Base-by-base conservation (phyloP, 176 grass and related monocot species). In the Rhynchospora tenuis region DNA sequence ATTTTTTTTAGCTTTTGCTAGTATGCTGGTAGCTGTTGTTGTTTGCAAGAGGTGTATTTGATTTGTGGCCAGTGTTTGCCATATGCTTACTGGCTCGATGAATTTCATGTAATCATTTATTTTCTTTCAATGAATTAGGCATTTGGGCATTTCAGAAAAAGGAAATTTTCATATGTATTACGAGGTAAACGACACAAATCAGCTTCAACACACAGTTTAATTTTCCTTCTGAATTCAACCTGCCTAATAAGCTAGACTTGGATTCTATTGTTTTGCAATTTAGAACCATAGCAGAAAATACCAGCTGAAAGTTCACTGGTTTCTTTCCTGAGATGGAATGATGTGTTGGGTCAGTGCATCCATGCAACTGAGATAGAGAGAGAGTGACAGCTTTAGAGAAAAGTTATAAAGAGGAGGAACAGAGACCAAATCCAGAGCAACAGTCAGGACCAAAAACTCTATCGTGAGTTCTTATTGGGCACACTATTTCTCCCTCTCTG, bases 311-410 rank as follows among this genome's bases (percentile, higher is more conserved):
- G 80, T 61, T 81, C 54, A 64, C 61, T 67, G 33, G 79, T 2
- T 27, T 65, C 57, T 81, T 76, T 86, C 75, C 28, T 74, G 54
- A 55, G 85, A 87, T 83, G 65, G 72, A 82, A 87, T 82, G 50
- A 83, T 87, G 85, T 68, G 79, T 43, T 87, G 56, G 54, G 31
- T 79, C 85, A 76, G 55, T 77, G 79, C 64, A 87, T 87, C 73
- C 84, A 80, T 86, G 74, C 84, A 81, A 79, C 31, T 59, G 61
- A 82, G 85, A 82, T 59, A 48, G 85, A 63, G 50, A 74, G 62
- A 87, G 79, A 67, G 52, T 65, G 62, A 74, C 52, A 59, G 56
- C 33, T 62, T 73, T 82, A 73, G 71, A 72, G 13, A 76, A 63
- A 86, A 83, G 43, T 7, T 17, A 73, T 52, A 85, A 84, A 59